Evolutionary conservation across 2,329 filamentous ascomycete species (phyloP), one percentile per base, ranked within the genome.

Genomic region (Pseudogymnoascus sp.): DNA sequence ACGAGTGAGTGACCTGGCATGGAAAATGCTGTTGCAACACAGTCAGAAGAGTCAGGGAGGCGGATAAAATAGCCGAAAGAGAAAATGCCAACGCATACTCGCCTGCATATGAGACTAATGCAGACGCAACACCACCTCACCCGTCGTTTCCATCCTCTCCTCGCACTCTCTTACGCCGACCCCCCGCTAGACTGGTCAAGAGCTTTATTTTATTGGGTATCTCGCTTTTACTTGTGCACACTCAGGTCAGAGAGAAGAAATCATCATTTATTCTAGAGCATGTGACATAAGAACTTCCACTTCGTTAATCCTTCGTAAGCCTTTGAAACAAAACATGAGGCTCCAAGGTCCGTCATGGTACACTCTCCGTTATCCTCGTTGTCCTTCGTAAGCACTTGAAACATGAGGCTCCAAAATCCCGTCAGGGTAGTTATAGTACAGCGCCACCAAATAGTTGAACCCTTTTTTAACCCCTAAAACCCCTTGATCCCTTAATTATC

Each of bases 31-130:
- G 48, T 55, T 10, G 48, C 48, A 55, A 55, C 48, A 55, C n/a
- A 55, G 29, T 27, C 48, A 18, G 29, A 55, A 55, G 13, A 37
- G 35, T 55, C 48, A 55, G 48, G 48, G 45, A 52, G 45, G 48
- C 48, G 15, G 29, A 35, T 55, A 55, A 55, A 55, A 55, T 55
- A 55, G 48, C 48, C 48, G 48, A 37, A 55, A 33, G 48, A 55
- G 29, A 55, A 55, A 55, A 55, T 55, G 48, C 48, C 48, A 55
- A 55, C 48, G 48, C 48, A 55, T 35, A 55, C 48, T 55, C 48
- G 48, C 48, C 48, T 55, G 48, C 48, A 55, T 55, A 55, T 55
- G 48, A 55, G 48, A 55, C 48, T 55, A 55, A 55, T 55, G 48
- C 48, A 55, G 48, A 55, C 48, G 48, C 48, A 55, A 55, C 48